These are phyloP conservation scores for Amylostereum areolatum DNA, from an alignment of 1,284 basidiomycete genomes.

Conservation along the genomic window DNA sequence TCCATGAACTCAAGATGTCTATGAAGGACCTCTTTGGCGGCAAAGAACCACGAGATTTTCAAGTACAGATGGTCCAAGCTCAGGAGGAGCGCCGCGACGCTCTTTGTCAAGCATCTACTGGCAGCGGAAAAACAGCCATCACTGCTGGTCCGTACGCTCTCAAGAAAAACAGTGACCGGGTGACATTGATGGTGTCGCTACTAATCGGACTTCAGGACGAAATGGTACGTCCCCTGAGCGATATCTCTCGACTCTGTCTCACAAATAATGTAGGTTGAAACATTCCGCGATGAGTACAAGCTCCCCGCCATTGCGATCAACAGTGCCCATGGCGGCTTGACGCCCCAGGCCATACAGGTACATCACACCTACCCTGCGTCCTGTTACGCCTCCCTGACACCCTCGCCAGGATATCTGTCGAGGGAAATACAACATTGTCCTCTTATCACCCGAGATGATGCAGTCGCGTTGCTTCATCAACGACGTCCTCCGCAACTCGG, in stretches of 20 bases:
- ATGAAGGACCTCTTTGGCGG: background rate
- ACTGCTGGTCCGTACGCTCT: slow-evolving; percentile 11
- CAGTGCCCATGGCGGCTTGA: slow-evolving; percentile 23
- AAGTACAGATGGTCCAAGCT: slow-evolving; percentile 11
- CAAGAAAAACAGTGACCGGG: slow-evolving; percentile 14
- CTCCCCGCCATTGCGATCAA: slow-evolving; percentile 29
- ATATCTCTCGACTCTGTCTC: background rate
- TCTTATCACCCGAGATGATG: slow-evolving; percentile 35
- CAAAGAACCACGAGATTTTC: slow-evolving; percentile 15
- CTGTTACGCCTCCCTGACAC: background rate
- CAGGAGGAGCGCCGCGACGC: slow-evolving; percentile 11
- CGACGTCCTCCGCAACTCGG: slow-evolving; percentile 23
- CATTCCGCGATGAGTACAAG: slow-evolving; percentile 22
- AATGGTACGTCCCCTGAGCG: slow-evolving; percentile 22
- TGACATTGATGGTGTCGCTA: slow-evolving; percentile 30
- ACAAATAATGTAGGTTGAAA: slow-evolving; percentile 16
- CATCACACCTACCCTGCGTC: slow-evolving; percentile 1
- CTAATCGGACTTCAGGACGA: slow-evolving; percentile 32
- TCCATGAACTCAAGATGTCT: background rate
- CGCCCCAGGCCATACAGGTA: slow-evolving; percentile 17
- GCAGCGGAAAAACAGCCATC: slow-evolving; percentile 13
- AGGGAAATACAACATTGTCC: slow-evolving; percentile 27
- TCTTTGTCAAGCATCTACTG: slow-evolving; percentile 13
- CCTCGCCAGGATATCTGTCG: slow-evolving; percentile 21
- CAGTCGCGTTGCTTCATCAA: slow-evolving; percentile 26